Base-by-base conservation (phyloP, 83 land plant genomes). In the Diphasiastrum complanatum region DNA sequence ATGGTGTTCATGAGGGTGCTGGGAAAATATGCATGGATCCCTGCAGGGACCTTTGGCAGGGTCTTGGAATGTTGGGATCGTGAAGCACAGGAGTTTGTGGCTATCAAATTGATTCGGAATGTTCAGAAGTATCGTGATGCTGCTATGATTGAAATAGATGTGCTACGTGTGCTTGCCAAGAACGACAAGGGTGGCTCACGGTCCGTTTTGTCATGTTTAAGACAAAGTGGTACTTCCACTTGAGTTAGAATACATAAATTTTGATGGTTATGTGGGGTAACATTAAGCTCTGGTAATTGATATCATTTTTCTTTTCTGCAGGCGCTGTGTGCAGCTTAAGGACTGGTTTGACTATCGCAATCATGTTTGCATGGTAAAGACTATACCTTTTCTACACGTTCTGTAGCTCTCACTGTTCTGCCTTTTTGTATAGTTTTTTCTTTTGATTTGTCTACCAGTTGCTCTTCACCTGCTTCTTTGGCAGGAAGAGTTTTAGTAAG, bases 41-140 rank as follows among this genome's bases (percentile, higher is more conserved):
- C 12, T 72, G 18, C 74, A 89, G 96, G 96, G 16, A 91, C 97
- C 37, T 91, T 91, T 82, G 97, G 97, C 22, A 84, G 80, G 63
- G 96, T 91, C 35, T 60, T 91, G 77, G 91, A 91, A 75, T 91
- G 97, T 69, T 88, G 86, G 96, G 96, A 91, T 40, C 73, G 87
- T 25, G 76, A 91, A 60, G 66, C 55, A 45, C 69, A 76, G 47
- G 96, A 91, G 50, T 64, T 68, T 70, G 97, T 91, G 25, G 97
- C 96, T 24, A 78, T 91, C 59, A 91, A 91, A 55, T 70, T 91
- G 19, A 76, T 91, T 20, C 68, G 97, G 16, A 81, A 89, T 50
- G 74, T 80, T 4, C 71, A 81, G 51, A 87, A 87, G 48, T 91
- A 91, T 46, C 78, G 96, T 24, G 97, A 91, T 27, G 95, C 90